Base-by-base conservation (phyloP, 352 stramenopile species). In the Nothophytophthora sp. region DNA sequence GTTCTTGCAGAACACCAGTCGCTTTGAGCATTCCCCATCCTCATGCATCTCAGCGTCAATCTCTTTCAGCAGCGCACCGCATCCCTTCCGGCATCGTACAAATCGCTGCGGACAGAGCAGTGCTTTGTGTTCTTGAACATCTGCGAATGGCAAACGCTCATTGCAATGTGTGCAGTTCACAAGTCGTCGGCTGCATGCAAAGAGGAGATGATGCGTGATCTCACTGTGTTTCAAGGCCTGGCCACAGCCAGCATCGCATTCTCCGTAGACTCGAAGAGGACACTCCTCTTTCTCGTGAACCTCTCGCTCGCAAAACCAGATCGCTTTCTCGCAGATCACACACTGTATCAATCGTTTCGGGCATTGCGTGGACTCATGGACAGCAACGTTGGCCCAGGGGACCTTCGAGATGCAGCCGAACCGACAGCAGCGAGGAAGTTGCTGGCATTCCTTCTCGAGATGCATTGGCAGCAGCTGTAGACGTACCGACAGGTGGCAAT, bases 291-390 rank as follows among this genome's bases (percentile, higher is more conserved):
- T 29, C 1, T 51, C 45, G 45, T 93, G 83, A 1, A 3, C 37
- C n/a, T 69, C 56, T 2, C 63, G 60, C 2, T 90, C 79, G 8
- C 50, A 54, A 24, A 70, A 67, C 59, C 73, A 87, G 18, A 90
- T 62, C 5, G 35, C 30, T 29, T 67, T 60, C 4, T 67, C 40
- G 24, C 83, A 93, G n/a, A 68, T 40, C 1, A 13, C 22, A 38
- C 83, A 93, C 6, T 43, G 23, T n/a, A 92, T 55, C n/a, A 90
- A 45, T 9, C 81, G 76, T 42, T 93, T 93, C 12, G 70, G 58
- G 24, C 83, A 93, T 1, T 56, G 36, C 2, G 30, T 57, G 0
- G 48, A 36, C 36, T 93, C 81, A 48, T 91, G 81, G 0, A 37
- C 15, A 0, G 22, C 19, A 13, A 24, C 48, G 12, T 78, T 59